phyloP scores from a whole-genome alignment of 495 filamentous ascomycete genomes.

The Cercophora newfieldiana region DNA sequence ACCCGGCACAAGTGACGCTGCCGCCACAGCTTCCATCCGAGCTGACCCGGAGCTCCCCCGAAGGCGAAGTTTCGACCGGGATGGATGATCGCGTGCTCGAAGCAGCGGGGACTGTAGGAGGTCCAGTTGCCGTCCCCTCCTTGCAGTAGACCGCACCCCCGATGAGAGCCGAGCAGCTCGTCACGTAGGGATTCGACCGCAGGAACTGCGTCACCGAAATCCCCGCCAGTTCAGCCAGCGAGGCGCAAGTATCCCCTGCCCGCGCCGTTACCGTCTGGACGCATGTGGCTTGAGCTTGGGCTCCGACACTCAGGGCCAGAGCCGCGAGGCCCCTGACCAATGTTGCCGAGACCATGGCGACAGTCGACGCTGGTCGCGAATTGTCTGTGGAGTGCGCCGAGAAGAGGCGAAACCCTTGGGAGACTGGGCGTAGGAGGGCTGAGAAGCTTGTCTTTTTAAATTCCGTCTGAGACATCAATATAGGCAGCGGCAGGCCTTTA shows the following conservation, averaged over 20 bases:
- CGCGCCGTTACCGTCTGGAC: slow-evolving; percentile 24
- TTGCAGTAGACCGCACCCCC: slow-evolving; percentile 28
- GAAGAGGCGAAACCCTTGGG: not conserved
- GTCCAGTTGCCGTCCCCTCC: slow-evolving; percentile 17
- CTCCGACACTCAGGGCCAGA: slow-evolving; percentile 16
- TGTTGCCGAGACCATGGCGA: slow-evolving; percentile 22
- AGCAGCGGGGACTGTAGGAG: not conserved
- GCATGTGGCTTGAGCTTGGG: slow-evolving; percentile 21
- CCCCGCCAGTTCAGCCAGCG: slow-evolving; percentile 23
- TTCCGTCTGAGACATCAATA: not conserved
- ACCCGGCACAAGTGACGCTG: slow-evolving; percentile 43
- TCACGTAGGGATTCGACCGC: slow-evolving; percentile 27
- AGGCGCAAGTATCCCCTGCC: slow-evolving; percentile 33
- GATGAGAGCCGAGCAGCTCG: slow-evolving; percentile 28
- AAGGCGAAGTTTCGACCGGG: not conserved
- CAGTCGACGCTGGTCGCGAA: not conserved
- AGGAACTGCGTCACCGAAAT: slow-evolving; percentile 34
- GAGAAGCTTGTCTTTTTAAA: not conserved
- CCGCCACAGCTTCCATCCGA: slow-evolving; percentile 41
- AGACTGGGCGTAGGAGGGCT: not conserved
- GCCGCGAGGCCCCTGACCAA: slow-evolving; percentile 18
- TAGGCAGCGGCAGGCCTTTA: not conserved
- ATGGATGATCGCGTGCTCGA: not conserved
- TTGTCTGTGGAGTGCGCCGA: not conserved
- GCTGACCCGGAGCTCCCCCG: slow-evolving; percentile 20